These are phyloP conservation scores for Amylostereum areolatum DNA, from an alignment of 1,284 basidiomycete genomes.

Conservation along the genomic window DNA sequence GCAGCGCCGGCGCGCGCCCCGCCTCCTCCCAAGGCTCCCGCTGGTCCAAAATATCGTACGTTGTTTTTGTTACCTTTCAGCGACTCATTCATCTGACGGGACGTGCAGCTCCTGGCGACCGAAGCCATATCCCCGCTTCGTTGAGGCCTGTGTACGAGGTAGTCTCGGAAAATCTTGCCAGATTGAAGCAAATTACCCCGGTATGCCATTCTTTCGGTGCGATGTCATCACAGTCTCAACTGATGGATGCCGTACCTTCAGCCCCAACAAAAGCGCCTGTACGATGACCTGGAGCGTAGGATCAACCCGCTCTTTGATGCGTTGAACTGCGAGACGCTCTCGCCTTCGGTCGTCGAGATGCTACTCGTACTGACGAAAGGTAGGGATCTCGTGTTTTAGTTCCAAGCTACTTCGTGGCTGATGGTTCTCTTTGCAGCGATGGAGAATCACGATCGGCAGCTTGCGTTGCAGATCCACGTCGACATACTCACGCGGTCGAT, in stretches of 20 bases:
- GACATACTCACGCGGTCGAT: conserved; percentile 71
- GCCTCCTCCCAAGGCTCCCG: conserved; percentile 32
- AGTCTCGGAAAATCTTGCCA: conserved; percentile 56
- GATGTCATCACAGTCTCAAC: background rate
- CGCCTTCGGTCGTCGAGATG: conserved; percentile 65
- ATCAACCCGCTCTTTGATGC: conserved; percentile 87
- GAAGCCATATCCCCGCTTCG: conserved; percentile 81
- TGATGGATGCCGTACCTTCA: conserved; percentile 26
- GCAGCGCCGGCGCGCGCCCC: conserved; percentile 20
- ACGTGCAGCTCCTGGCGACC: conserved; percentile 78
- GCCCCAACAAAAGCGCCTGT: conserved; percentile 79
- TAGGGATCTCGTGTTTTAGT: conserved; percentile 24
- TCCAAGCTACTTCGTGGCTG: conserved; percentile 4
- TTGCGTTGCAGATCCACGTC: conserved; percentile 72
- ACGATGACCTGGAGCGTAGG: conserved; percentile 85
- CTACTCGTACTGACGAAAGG: conserved; percentile 64
- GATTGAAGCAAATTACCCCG: conserved; percentile 65
- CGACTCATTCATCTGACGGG: conserved; percentile 6
- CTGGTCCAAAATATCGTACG: conserved; percentile 82
- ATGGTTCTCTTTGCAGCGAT: conserved; percentile 50
- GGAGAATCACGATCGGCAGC: conserved; percentile 62
- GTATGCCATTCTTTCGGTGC: conserved; percentile 36
- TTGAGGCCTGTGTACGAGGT: conserved; percentile 64
- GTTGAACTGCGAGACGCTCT: conserved; percentile 86
- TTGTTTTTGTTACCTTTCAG: conserved; percentile 18